Conservation (phyloP, 2,329 filamentous ascomycete genomes). For the Ampelomyces quisqualis region DNA sequence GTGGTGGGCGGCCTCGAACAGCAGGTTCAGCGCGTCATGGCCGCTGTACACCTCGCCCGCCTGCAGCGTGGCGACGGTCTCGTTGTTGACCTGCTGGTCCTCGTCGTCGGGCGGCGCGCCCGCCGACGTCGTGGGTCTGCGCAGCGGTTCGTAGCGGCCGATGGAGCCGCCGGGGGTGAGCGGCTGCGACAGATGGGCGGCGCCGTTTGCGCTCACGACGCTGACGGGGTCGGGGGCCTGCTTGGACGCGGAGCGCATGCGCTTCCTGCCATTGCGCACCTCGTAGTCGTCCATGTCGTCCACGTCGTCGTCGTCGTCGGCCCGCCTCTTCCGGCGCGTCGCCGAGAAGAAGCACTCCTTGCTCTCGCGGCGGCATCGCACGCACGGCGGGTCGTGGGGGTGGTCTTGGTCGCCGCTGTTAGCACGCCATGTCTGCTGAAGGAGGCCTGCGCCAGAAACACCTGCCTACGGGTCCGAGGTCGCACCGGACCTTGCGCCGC, state of each 20-base stretch:
- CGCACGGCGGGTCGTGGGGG: constrained; percentile 89
- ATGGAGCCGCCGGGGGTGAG: constrained; percentile 66
- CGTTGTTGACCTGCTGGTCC: constrained; percentile 60
- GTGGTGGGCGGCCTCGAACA: constrained; percentile 75
- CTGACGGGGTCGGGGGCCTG: constrained; percentile 33
- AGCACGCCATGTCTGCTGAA: no score
- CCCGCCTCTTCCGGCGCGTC: constrained; percentile 88
- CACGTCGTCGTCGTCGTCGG: constrained; percentile 48
- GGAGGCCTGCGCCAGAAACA: constrained; percentile 19
- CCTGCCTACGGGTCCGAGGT: constrained; percentile 14
- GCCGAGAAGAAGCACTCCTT: constrained; percentile 98
- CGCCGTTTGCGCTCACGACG: constrained; percentile 18
- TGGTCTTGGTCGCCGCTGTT: constrained; percentile 44
- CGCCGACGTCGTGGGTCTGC: constrained; percentile 55
- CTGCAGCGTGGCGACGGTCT: constrained; percentile 60
- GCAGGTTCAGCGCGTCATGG: constrained; percentile 85
- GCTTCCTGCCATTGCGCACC: constrained; percentile 71
- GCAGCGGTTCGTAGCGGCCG: constrained; percentile 66
- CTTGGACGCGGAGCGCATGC: constrained; percentile 50
- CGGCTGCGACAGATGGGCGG: constrained; percentile 50
- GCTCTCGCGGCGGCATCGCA: constrained; percentile 88
- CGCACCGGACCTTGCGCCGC: constrained; percentile 59
- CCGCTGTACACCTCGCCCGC: constrained; percentile 78
- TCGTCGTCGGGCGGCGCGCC: constrained; percentile 47
- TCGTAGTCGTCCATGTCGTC: constrained; percentile 62